These are phyloP conservation scores for Aureobasidium melanogenum DNA, from an alignment of 2,329 filamentous ascomycete species.

Conservation along the genomic window DNA sequence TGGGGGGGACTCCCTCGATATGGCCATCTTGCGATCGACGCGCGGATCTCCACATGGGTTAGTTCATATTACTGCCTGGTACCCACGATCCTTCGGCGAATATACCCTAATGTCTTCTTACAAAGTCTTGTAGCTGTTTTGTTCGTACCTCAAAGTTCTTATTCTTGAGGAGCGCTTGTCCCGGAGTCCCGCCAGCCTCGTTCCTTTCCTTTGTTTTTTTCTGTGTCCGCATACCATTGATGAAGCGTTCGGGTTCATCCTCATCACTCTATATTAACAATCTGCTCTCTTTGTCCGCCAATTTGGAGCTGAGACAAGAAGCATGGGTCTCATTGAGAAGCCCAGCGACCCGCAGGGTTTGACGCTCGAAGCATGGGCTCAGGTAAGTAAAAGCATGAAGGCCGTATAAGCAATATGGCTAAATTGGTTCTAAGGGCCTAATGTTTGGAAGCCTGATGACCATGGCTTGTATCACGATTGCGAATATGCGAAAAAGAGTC, in stretches of 20 bases:
- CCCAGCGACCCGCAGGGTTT: slow-evolving; percentile 14
- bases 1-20: neutral
- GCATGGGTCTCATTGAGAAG: slow-evolving; percentile 13
- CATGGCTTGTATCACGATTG: slow-evolving; percentile 39
- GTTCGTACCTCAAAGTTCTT: neutral
- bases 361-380: slow-evolving; percentile 17
- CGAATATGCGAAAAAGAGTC: slow-evolving; percentile 40
- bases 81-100: neutral
- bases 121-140: neutral
- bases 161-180: neutral
- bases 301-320: neutral
- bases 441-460: slow-evolving; percentile 34
- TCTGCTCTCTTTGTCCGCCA: neutral
- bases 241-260: neutral
- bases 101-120: neutral
- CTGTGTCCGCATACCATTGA: neutral
- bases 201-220: neutral
- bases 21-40: neutral
- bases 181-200: neutral
- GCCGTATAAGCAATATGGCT: neutral
- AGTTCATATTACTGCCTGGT: slow-evolving; percentile 1
- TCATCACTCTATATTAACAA: no score
- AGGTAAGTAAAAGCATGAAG: neutral
- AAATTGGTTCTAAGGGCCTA: slow-evolving; percentile 30
- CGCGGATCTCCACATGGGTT: neutral